These are phyloP conservation scores for Amborella trichopoda DNA, from an alignment of 164 flowering plant genomes.

Conservation along the genomic window DNA sequence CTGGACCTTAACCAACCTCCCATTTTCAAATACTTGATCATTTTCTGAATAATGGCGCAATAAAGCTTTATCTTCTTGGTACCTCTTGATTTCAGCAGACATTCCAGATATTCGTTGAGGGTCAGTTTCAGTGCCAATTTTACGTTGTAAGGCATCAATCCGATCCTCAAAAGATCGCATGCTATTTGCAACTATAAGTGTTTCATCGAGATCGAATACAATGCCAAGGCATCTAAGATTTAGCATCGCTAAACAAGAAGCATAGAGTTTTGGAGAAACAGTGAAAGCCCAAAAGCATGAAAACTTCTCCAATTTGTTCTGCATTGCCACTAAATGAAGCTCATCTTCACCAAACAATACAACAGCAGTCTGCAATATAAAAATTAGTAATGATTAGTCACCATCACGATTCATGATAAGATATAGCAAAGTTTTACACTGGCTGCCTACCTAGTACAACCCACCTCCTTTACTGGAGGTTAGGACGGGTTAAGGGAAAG, in stretches of 20 bases:
- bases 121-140: conserved; percentile 64
- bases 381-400: no score
- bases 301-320: conserved; percentile 59
- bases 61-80: conserved; percentile 59
- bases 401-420: no score
- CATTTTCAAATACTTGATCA: conserved; percentile 63
- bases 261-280: conserved; percentile 49
- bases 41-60: conserved; percentile 77
- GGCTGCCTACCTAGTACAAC: no score
- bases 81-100: conserved; percentile 77
- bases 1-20: conserved; percentile 44
- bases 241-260: conserved; percentile 58
- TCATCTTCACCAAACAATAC: conserved; percentile 68
- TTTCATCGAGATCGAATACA: conserved; percentile 97
- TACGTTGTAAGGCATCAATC: conserved; percentile 56
- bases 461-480: no score
- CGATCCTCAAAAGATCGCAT: conserved; percentile 95
- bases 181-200: conserved; percentile 93
- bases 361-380: conserved; percentile 63
- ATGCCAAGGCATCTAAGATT: conserved; percentile 73
- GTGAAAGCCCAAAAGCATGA: conserved; percentile 88
- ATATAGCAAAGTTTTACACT: no score
- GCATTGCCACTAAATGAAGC: conserved; percentile 94
- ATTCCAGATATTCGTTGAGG: conserved; percentile 43
- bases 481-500: no score